These are phyloP conservation scores for Entomortierella chlamydospora DNA, from an alignment of 192 early-diverging fungal species.

Conservation along the genomic window DNA sequence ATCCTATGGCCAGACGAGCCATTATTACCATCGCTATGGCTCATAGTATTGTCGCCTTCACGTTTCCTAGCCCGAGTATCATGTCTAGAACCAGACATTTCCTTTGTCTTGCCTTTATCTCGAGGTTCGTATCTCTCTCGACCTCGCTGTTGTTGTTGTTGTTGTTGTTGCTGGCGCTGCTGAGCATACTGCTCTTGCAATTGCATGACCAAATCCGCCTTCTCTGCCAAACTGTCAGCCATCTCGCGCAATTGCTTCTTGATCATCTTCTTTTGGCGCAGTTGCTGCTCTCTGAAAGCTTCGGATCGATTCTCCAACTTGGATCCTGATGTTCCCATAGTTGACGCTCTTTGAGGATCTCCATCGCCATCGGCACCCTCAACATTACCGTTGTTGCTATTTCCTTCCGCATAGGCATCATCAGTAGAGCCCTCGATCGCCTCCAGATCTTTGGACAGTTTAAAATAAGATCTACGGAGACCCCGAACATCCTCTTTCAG, in stretches of 20 bases:
- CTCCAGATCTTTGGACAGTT: slow-evolving; percentile 23
- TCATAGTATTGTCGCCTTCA: not conserved
- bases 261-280: slow-evolving; percentile 22
- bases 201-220: slow-evolving; percentile 23
- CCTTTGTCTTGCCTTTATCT: not conserved
- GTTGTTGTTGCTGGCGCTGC: slow-evolving; percentile 5
- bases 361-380: not conserved
- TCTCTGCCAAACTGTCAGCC: slow-evolving; percentile 22
- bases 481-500: slow-evolving; percentile 25
- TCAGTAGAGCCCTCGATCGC: not conserved
- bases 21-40: not conserved
- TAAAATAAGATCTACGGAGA: slow-evolving; percentile 27
- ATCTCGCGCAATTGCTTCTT: slow-evolving; percentile 13
- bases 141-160: not conserved
- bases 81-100: not conserved
- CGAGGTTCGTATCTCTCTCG: not conserved
- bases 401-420: not conserved
- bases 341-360: not conserved
- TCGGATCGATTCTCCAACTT: not conserved
- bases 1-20: not conserved
- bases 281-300: not conserved
- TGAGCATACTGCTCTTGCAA: slow-evolving; percentile 22
- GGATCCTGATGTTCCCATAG: not conserved
- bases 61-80: not conserved
- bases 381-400: not conserved